Conservation (phyloP, 441 rosid species). For the Adansonia grandidieri region DNA sequence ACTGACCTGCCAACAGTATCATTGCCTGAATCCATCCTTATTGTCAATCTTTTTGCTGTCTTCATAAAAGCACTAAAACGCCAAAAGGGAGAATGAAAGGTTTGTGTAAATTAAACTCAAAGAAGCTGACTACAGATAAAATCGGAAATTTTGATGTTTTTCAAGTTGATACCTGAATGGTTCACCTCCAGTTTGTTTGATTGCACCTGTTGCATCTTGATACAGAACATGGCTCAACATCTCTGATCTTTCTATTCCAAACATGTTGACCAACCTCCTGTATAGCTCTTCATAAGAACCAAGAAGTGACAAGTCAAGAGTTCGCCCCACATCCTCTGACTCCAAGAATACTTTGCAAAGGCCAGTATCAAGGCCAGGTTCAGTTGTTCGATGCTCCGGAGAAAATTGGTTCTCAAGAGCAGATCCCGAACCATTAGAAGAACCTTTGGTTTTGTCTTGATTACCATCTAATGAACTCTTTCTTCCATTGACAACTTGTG, state of each 20-base stretch:
- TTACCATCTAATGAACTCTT: conserved; percentile 37
- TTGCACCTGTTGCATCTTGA: conserved; percentile 61
- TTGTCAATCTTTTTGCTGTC: conserved; percentile 74
- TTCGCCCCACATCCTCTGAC: conserved; percentile 84
- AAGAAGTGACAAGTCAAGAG: conserved; percentile 75
- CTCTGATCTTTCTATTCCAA: conserved; percentile 66
- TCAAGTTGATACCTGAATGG: conserved; percentile 70
- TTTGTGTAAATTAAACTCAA: conserved; percentile 1
- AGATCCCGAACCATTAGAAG: conserved; percentile 37
- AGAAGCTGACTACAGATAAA: background rate
- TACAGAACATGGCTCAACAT: conserved; percentile 65
- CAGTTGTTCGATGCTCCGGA: conserved; percentile 37
- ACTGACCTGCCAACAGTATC: conserved; percentile 66
- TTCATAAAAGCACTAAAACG: conserved; percentile 61
- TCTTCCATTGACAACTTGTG: conserved; percentile 39
- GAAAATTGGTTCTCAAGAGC: conserved; percentile 32
- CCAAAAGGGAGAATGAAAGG: background rate
- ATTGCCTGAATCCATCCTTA: conserved; percentile 57
- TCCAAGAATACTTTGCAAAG: conserved; percentile 95
- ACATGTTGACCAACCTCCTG: conserved; percentile 68
- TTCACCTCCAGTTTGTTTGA: conserved; percentile 71
- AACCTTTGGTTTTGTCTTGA: conserved; percentile 33
- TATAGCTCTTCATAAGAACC: conserved; percentile 80
- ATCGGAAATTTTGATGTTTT: background rate
- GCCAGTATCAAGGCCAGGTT: conserved; percentile 57